Conservation (phyloP, 495 filamentous ascomycete genomes). For the Echria macrotheca region DNA sequence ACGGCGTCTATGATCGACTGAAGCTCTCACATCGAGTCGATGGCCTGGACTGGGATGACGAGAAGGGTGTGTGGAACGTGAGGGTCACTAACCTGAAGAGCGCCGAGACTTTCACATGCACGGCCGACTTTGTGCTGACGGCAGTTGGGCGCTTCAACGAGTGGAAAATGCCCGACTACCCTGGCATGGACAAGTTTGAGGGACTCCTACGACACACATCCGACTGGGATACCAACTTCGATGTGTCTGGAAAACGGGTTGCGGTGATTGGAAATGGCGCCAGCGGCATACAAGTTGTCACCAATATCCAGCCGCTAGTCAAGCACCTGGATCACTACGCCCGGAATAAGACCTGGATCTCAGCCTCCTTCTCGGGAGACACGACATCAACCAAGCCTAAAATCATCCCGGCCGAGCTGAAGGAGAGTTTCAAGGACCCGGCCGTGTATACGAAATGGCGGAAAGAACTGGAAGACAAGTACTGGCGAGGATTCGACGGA, state of each 20-base stretch:
- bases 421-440: slow-evolving; percentile 36
- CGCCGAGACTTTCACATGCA: slow-evolving; percentile 29
- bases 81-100: slow-evolving; percentile 26
- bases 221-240: slow-evolving; percentile 47
- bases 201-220: slow-evolving; percentile 50
- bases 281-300: slow-evolving; percentile 55
- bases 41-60: slow-evolving; percentile 48
- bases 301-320: slow-evolving; percentile 49
- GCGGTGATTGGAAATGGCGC: slow-evolving; percentile 57
- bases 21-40: slow-evolving; percentile 47
- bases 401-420: slow-evolving; percentile 45
- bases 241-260: slow-evolving; percentile 42
- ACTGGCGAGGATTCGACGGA: slow-evolving; percentile 50
- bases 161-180: slow-evolving; percentile 52
- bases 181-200: slow-evolving; percentile 50
- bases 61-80: slow-evolving; percentile 47
- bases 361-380: slow-evolving; percentile 42
- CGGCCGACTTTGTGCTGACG: slow-evolving; percentile 48
- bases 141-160: slow-evolving; percentile 52
- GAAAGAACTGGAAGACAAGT: slow-evolving; percentile 48
- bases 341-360: slow-evolving; percentile 65
- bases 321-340: slow-evolving; percentile 57
- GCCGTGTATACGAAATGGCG: slow-evolving; percentile 36
- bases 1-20: slow-evolving; percentile 54
- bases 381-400: slow-evolving; percentile 41